These are phyloP conservation scores for Entophlyctis luteolus DNA, from an alignment of 192 early-diverging fungal species.

Conservation along the genomic window DNA sequence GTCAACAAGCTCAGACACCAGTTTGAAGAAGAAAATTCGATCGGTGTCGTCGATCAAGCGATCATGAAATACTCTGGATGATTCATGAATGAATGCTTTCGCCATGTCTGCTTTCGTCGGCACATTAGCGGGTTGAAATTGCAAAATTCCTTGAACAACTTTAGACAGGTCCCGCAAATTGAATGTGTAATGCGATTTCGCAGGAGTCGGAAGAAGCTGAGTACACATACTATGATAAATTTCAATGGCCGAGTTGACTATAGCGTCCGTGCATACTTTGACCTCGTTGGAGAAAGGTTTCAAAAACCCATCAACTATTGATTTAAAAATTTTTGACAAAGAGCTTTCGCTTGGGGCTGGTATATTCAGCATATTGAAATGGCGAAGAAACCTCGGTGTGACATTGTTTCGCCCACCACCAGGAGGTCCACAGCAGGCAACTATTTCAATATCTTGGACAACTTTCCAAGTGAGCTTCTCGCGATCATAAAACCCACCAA, in stretches of 20 bases:
- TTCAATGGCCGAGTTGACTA: slow-evolving; percentile 55
- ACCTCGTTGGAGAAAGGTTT: slow-evolving; percentile 52
- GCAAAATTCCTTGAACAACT: slow-evolving; percentile 56
- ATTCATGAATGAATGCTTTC: slow-evolving; percentile 56
- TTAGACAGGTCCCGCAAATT: slow-evolving; percentile 57
- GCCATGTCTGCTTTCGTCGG: slow-evolving; percentile 47
- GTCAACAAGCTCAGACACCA: slow-evolving; percentile 55
- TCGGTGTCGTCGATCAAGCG: slow-evolving; percentile 57
- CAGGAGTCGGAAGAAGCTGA: slow-evolving; percentile 56
- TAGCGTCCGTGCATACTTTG: slow-evolving; percentile 41
- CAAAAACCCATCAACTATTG: slow-evolving; percentile 56
- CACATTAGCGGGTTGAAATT: slow-evolving; percentile 40
- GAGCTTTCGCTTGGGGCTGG: slow-evolving; percentile 50
- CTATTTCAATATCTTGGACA: slow-evolving; percentile 51
- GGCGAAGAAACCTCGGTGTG: slow-evolving; percentile 52
- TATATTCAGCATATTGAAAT: slow-evolving; percentile 59
- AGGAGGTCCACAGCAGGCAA: slow-evolving; percentile 57
- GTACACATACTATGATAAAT: slow-evolving; percentile 60
- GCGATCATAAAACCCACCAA: slow-evolving; percentile 57
- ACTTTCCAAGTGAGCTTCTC: slow-evolving; percentile 58
- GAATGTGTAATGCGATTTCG: slow-evolving; percentile 63
- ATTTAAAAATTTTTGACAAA: slow-evolving; percentile 51
- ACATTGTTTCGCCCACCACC: slow-evolving; percentile 57
- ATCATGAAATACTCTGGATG: slow-evolving; percentile 57
- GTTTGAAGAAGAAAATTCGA: slow-evolving; percentile 49